phyloP scores from a whole-genome alignment of 495 filamentous ascomycete genomes.

The Talaromyces proteolyticus region DNA sequence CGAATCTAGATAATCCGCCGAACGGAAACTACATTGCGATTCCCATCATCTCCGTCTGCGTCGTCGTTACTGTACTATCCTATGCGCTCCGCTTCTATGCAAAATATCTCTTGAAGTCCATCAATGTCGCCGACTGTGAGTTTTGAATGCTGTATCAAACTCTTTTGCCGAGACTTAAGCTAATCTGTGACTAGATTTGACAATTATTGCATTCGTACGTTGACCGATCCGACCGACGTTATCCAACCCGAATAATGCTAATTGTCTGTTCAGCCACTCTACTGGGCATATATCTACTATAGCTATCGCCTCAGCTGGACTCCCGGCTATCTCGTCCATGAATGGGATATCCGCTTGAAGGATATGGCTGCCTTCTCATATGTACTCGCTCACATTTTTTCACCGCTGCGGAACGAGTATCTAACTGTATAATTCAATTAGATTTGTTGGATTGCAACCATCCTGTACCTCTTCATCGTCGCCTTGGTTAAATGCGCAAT shows the following conservation, averaged over 20 bases:
- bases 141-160: background rate
- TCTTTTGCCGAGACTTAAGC: background rate
- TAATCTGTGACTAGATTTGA: background rate
- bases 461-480: slow-evolving; percentile 12
- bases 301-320: slow-evolving; percentile 9
- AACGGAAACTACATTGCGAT: slow-evolving; percentile 19
- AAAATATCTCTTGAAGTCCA: slow-evolving; percentile 12
- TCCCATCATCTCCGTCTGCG: slow-evolving; percentile 11
- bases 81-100: slow-evolving; percentile 13
- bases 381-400: slow-evolving; percentile 2
- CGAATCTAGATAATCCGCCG: slow-evolving; percentile 24
- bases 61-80: slow-evolving; percentile 12
- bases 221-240: too few relatives aligned
- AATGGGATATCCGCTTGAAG: slow-evolving; percentile 16
- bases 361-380: slow-evolving; percentile 12
- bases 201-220: slow-evolving; percentile 1
- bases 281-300: slow-evolving; percentile 12
- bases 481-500: slow-evolving; percentile 15
- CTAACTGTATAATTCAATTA: background rate
- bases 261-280: slow-evolving; percentile 6
- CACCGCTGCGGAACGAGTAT: background rate
- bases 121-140: slow-evolving; percentile 8
- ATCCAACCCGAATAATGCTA: too few relatives aligned
- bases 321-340: slow-evolving; percentile 17
- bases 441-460: background rate